Evolutionary conservation across 768 basidiomycete genomes (phyloP), one percentile per base, ranked within the genome.

Genomic region (Trametes villosa): DNA sequence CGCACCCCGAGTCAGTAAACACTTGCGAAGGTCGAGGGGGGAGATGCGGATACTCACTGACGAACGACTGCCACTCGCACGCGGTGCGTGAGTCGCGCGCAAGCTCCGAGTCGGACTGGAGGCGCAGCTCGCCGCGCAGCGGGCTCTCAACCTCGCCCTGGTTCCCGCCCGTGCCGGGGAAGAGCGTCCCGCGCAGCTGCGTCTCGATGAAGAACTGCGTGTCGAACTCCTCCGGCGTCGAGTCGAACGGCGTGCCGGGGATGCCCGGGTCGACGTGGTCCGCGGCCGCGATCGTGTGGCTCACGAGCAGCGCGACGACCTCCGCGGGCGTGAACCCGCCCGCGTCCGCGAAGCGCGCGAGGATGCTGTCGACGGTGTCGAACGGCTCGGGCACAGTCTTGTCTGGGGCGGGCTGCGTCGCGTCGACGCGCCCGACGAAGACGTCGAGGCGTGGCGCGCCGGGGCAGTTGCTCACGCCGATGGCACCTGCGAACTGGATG

Each of bases 371-470:
- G 49, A 70, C 67, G 33, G 57, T 65, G 63, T 70, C 65, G 70
- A 67, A 67, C 4, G 68, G 68, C 60, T 69, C 68, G 7, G 68
- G 68, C 30, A 69, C 66, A n/a, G 66, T 65, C 56, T 41, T 26
- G 54, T 69, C 68, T 20, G 66, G 65, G 12, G 68, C 68, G 26
- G 68, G 68, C 33, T 52, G 48, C 20, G 59, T 59, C 22, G 68
- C 65, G 50, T 59, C 59, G 17, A 45, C 7, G 15, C 59, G 65
- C 53, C 78, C 78, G 40, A 75, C 66, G 30, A 78, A 68, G 67
- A 78, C 78, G 53, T 70, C 67, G 2, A 78, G 65, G 1, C 65
- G 71, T 24, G 78, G 78, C 47, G 75, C 76, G 55, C 77, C 78
- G 20, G 76, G 71, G 48, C 64, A 65, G 56, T 65, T 65, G 52